Base-by-base conservation (phyloP, 2,329 filamentous ascomycete species). In the Fonsecaea pugnacius region DNA sequence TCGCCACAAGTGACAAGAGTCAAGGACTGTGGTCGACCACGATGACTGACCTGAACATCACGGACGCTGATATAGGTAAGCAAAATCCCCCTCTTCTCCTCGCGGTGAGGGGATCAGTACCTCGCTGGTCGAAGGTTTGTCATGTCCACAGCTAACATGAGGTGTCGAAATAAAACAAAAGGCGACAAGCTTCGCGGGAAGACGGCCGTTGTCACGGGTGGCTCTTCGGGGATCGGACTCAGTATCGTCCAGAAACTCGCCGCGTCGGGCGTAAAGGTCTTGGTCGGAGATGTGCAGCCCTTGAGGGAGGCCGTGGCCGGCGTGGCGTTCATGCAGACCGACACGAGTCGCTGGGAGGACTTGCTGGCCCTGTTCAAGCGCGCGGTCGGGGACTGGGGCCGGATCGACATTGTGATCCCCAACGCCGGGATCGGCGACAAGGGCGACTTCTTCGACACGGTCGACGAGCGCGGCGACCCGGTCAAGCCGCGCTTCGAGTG, bases 61-160 rank as follows among this genome's bases (percentile, higher is more conserved):
- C 43, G 43, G 43, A 48, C 18, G 18, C 43, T 18, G 43, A 48
- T 48, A 48, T 48, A 48, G 43, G 43, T 48, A 24, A 48, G 40
- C 7, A n/a, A 46, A 30, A 4, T 1, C 27, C 27, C 27, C 3
- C 3, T 5, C 27, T 38, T 38, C 35, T 4, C 35, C 2, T 36
- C 35, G 6, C 9, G 35, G 35, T 12, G 27, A 27, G 27, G 27
- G 27, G 4, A 27, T 27, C 27, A 2, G 27, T 27, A 27, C 4
- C 2, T 27, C 4, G 4, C 4, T 4, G 2, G 27, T 27, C 4
- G 27, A 27, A 27, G 27, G 2, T 27, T 27, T 27, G 27, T 27
- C 4, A 4, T 27, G 27, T 27, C 27, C 2, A 27, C 27, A 43
- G 38, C 38, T 43, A n/a, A 43, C 38, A 48, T 8, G 24, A 48